These are phyloP conservation scores for Irpex sp. DNA, from an alignment of 1,284 basidiomycete genomes.

Conservation along the genomic window DNA sequence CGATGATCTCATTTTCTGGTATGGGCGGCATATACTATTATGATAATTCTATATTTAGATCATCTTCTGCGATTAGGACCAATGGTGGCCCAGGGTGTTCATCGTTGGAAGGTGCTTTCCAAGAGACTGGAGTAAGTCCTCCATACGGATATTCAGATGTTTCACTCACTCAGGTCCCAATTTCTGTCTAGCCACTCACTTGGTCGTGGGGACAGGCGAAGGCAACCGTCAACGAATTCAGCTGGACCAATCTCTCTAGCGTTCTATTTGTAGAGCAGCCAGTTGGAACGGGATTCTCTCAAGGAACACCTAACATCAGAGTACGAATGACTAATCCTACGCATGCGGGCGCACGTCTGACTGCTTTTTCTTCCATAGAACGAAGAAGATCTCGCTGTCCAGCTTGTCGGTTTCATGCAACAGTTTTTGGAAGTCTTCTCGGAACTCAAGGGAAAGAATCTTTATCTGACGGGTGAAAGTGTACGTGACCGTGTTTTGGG, in stretches of 20 bases:
- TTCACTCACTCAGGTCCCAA: conserved; percentile 1
- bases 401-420: conserved; percentile 66
- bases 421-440: conserved; percentile 74
- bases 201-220: conserved; percentile 67
- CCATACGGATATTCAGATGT: neutral
- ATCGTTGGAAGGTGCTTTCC: conserved; percentile 72
- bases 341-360: neutral
- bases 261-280: conserved; percentile 83
- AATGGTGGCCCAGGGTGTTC: conserved; percentile 64
- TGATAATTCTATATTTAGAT: neutral
- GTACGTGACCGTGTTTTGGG: conserved; percentile 35
- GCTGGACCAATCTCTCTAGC: conserved; percentile 81
- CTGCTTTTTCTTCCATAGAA: conserved; percentile 34
- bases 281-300: conserved; percentile 78
- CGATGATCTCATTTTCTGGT: conserved; percentile 77
- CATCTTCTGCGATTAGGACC: conserved; percentile 32
- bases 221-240: conserved; percentile 65
- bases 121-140: conserved; percentile 74
- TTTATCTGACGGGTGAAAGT: conserved; percentile 70
- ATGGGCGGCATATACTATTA: conserved; percentile 7
- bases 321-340: conserved; percentile 28
- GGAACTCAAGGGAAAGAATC: conserved; percentile 66
- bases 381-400: conserved; percentile 62
- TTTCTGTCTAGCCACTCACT: conserved; percentile 49
- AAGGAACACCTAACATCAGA: conserved; percentile 63